These are phyloP conservation scores for Pouteria campechiana DNA, from an alignment of 179 eudicot genomes.

Conservation along the genomic window DNA sequence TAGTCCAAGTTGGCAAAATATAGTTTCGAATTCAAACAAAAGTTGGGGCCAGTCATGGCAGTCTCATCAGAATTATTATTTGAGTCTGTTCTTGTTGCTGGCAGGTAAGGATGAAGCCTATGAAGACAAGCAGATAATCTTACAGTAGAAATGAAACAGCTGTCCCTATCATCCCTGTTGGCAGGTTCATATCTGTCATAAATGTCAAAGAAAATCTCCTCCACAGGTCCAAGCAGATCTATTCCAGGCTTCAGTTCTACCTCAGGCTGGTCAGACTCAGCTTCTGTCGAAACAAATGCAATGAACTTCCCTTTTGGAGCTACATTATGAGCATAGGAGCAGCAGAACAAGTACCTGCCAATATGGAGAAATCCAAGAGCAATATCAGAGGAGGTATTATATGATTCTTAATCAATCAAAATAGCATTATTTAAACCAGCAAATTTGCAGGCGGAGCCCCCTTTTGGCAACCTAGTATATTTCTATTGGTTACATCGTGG, in stretches of 20 bases:
- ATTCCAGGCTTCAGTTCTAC: constrained; percentile 71
- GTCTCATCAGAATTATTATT: too few relatives aligned
- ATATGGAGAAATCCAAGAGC: neutral
- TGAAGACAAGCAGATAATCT: constrained; percentile 8
- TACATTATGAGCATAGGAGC: constrained; percentile 78
- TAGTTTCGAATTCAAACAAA: too few relatives aligned
- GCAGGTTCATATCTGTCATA: constrained; percentile 82
- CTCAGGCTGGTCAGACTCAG: constrained; percentile 71
- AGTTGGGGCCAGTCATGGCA: too few relatives aligned
- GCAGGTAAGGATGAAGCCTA: constrained; percentile 1
- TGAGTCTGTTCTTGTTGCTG: too few relatives aligned
- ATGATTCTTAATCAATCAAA: too few relatives aligned
- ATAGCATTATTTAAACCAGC: too few relatives aligned
- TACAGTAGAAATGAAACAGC: constrained; percentile 69
- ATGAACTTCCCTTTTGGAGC: constrained; percentile 83
- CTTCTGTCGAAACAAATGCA: constrained; percentile 88
- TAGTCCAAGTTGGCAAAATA: too few relatives aligned
- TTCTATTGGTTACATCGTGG: neutral
- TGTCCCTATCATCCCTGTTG: constrained; percentile 67
- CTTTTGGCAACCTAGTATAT: neutral
- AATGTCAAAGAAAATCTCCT: constrained; percentile 66
- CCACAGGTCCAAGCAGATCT: constrained; percentile 78
- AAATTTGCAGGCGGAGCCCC: too few relatives aligned
- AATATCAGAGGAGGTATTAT: neutral
- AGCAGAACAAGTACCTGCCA: constrained; percentile 74